phyloP scores from a whole-genome alignment of 108 stramenopile species.

The Stephanodiscus triporus region DNA sequence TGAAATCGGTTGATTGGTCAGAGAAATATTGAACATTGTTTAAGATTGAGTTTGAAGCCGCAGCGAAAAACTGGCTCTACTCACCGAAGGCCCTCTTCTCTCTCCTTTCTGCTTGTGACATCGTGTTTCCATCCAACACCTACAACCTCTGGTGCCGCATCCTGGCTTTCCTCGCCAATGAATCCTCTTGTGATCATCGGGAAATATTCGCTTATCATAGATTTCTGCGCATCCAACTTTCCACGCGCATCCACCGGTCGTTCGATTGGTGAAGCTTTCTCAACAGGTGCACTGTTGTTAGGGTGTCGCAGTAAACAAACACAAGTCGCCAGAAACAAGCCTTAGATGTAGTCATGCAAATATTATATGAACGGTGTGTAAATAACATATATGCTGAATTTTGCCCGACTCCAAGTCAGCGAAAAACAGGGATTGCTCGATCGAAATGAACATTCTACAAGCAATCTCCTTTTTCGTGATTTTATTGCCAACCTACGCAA shows the following conservation, averaged over 20 bases:
- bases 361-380: slow-evolving; percentile 14
- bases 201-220: slow-evolving; percentile 68
- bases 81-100: slow-evolving; percentile 79
- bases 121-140: slow-evolving; percentile 86
- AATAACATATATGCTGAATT: slow-evolving; percentile 1
- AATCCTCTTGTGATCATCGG: slow-evolving; percentile 84
- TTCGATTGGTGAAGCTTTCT: slow-evolving; percentile 16
- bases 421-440: slow-evolving; percentile 5
- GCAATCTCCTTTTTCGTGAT: neutral
- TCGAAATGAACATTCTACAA: neutral
- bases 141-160: slow-evolving; percentile 60
- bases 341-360: slow-evolving; percentile 12
- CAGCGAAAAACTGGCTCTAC: slow-evolving; percentile 8
- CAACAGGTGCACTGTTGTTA: slow-evolving; percentile 11
- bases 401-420: slow-evolving; percentile 18
- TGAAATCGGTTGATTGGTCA: neutral
- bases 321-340: neutral
- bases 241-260: slow-evolving; percentile 21
- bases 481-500: slow-evolving; percentile 5
- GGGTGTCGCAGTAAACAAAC: neutral
- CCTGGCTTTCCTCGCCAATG: slow-evolving; percentile 56
- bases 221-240: slow-evolving; percentile 27
- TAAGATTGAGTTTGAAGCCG: neutral
- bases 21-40: neutral
- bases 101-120: slow-evolving; percentile 76